These are phyloP conservation scores for Podila epigama DNA, from an alignment of 192 early-diverging fungal genomes.

Conservation along the genomic window DNA sequence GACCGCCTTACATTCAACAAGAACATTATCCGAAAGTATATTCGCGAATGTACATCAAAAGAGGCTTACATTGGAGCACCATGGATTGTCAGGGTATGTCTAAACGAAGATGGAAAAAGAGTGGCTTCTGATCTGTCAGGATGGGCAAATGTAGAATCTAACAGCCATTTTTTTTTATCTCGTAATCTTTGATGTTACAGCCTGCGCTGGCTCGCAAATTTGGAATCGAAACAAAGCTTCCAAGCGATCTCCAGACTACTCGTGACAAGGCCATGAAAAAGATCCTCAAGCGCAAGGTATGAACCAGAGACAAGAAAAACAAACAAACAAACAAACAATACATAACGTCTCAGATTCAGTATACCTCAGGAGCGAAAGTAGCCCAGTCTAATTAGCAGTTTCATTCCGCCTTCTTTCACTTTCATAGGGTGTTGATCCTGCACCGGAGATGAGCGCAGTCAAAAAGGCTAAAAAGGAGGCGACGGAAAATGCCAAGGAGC, in stretches of 20 bases:
- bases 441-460: constrained; percentile 28
- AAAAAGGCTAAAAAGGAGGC: constrained; percentile 50
- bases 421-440: constrained; percentile 18
- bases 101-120: not conserved
- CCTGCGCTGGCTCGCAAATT: constrained; percentile 55
- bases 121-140: no score
- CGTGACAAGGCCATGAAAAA: constrained; percentile 48
- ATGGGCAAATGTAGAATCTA: not conserved
- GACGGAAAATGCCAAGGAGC: constrained; percentile 22
- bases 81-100: constrained; percentile 68
- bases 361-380: no score
- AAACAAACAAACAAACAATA: not conserved
- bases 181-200: constrained; percentile 10
- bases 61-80: constrained; percentile 78
- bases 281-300: constrained; percentile 48
- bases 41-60: constrained; percentile 69
- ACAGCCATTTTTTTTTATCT: not conserved
- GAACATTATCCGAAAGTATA: constrained; percentile 72
- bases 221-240: constrained; percentile 50
- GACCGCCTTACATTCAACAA: constrained; percentile 75
- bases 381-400: no score
- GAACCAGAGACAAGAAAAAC: not conserved
- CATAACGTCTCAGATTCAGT: no score
- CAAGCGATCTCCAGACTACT: constrained; percentile 50
- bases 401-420: not conserved